Conservation (phyloP, 2,329 filamentous ascomycete species). For the Trichophyton schoenleinii region DNA sequence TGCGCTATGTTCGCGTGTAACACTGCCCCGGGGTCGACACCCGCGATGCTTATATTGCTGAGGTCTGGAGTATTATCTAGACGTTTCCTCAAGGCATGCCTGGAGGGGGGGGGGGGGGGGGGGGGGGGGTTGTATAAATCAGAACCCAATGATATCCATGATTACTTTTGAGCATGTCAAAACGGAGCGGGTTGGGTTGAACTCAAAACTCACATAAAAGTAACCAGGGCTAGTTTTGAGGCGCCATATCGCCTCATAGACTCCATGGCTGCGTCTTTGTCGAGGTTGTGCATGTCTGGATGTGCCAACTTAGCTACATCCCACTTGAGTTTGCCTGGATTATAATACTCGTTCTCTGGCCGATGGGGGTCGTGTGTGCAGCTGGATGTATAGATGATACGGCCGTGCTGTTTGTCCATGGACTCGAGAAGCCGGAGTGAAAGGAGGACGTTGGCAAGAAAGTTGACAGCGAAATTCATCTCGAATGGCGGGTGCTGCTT, state of each 20-base stretch:
- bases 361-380: not conserved
- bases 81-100: not conserved
- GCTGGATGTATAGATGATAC: not conserved
- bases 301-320: not conserved
- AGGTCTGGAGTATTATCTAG: not conserved
- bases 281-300: not conserved
- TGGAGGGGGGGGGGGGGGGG: not conserved
- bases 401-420: not conserved
- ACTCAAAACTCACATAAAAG: not conserved
- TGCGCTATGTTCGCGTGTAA: not conserved
- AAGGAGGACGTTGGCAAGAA: not conserved
- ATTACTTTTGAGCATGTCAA: not conserved
- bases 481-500: not conserved
- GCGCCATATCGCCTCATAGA: conserved; percentile 1
- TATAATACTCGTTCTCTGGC: not conserved
- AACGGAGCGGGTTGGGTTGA: no score
- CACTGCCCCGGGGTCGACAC: not conserved
- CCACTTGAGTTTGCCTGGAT: not conserved
- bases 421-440: not conserved
- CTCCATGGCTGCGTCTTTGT: not conserved
- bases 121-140: not conserved
- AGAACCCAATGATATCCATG: not conserved
- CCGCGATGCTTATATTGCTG: not conserved
- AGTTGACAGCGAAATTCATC: not conserved
- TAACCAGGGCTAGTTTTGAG: not conserved